Conservation (phyloP, 2,329 filamentous ascomycete genomes). For the Mariannaea sp. region DNA sequence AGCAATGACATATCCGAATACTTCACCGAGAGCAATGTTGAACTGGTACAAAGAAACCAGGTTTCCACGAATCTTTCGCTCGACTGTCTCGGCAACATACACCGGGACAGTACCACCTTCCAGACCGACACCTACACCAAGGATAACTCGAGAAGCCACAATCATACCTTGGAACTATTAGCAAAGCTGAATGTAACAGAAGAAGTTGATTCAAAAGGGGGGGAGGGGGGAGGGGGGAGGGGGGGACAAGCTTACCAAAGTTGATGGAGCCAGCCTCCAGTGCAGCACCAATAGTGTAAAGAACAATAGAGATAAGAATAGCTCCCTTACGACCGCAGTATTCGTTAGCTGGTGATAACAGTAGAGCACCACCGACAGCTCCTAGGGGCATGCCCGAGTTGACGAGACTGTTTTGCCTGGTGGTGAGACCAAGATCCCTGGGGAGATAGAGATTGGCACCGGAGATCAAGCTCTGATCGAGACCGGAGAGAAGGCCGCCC, state of each 20-base stretch:
- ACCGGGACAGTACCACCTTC: constrained; percentile 77
- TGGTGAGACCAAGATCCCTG: constrained; percentile 57
- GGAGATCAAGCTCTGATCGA: constrained; percentile 75
- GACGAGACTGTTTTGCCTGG: constrained; percentile 65
- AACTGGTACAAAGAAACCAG: constrained; percentile 76
- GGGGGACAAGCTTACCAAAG: constrained; percentile 53
- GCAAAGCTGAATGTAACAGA: neutral
- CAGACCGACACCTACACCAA: constrained; percentile 72
- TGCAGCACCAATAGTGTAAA: constrained; percentile 72
- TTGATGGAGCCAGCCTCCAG: constrained; percentile 70
- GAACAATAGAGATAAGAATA: constrained; percentile 69
- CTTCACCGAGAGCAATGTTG: constrained; percentile 76
- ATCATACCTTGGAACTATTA: constrained; percentile 60
- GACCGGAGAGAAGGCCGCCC: constrained; percentile 72
- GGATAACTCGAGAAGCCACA: constrained; percentile 67
- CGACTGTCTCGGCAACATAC: constrained; percentile 75
- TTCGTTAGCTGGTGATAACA: constrained; percentile 71
- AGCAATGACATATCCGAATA: constrained; percentile 73
- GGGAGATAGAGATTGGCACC: constrained; percentile 73
- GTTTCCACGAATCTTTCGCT: constrained; percentile 69
- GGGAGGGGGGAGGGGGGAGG: too few relatives aligned
- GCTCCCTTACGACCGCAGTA: constrained; percentile 68
- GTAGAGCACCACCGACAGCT: constrained; percentile 70
- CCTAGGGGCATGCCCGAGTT: constrained; percentile 74
- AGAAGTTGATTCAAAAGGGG: too few relatives aligned